Conservation (phyloP, 805 yeast species). For the Yarrowia keelungensis region DNA sequence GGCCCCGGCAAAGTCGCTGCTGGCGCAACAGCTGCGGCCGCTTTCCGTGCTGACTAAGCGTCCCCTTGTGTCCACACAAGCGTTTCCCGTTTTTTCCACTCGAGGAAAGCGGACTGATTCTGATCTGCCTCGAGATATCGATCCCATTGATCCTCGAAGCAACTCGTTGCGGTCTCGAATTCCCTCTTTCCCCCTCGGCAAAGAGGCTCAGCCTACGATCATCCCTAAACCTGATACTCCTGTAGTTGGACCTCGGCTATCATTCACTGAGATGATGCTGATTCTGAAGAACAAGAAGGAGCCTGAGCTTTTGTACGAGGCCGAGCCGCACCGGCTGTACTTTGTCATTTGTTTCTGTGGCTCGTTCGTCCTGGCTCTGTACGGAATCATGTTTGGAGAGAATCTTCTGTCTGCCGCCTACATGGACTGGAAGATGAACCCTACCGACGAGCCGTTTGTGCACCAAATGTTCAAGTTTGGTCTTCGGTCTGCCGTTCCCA, state of each 20-base stretch:
- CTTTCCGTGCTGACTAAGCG: conserved; percentile 4
- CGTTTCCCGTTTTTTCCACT: neutral
- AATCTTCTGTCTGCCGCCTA: conserved; percentile 61
- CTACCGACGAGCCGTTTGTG: conserved; percentile 54
- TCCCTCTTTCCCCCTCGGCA: conserved; percentile 70
- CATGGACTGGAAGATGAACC: conserved; percentile 61
- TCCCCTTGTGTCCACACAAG: neutral
- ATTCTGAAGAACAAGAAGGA: conserved; percentile 60
- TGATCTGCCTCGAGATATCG: conserved; percentile 30
- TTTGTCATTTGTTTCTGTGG: conserved; percentile 72
- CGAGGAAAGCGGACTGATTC: conserved; percentile 14
- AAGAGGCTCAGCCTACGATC: conserved; percentile 68
- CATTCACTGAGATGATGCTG: conserved; percentile 67
- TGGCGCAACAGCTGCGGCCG: conserved; percentile 10
- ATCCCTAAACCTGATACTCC: conserved; percentile 83
- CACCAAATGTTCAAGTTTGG: conserved; percentile 52
- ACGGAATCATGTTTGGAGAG: conserved; percentile 61
- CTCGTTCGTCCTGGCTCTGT: conserved; percentile 74
- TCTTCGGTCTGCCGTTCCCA: conserved; percentile 51
- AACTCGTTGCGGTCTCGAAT: conserved; percentile 56
- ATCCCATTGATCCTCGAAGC: conserved; percentile 35
- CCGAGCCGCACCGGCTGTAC: conserved; percentile 81
- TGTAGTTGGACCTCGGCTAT: conserved; percentile 61
- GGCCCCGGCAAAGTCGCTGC: neutral
- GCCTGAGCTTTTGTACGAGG: conserved; percentile 81